These are phyloP conservation scores for Fusarium veterinarium DNA, from an alignment of 2,329 filamentous ascomycete species.

Conservation along the genomic window DNA sequence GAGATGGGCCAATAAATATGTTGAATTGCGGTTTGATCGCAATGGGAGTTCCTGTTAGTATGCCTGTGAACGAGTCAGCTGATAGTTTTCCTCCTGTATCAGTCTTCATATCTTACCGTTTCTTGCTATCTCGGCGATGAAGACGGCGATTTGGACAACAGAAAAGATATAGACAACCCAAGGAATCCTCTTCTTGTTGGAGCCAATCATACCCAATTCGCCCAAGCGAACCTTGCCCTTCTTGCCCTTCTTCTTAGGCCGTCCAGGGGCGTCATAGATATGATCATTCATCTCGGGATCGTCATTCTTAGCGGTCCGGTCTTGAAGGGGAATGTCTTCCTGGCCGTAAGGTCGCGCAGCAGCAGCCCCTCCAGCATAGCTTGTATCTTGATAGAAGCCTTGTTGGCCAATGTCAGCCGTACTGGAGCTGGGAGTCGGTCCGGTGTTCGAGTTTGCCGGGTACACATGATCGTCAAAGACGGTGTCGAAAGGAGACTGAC, in stretches of 20 bases:
- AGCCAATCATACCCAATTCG: slow-evolving; percentile 69
- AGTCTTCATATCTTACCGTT: slow-evolving; percentile 70
- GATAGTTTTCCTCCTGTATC: not conserved
- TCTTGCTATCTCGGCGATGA: slow-evolving; percentile 87
- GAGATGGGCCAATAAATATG: slow-evolving; percentile 95
- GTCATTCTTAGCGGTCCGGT: slow-evolving; percentile 58
- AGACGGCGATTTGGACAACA: slow-evolving; percentile 81
- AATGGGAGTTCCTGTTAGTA: slow-evolving; percentile 82
- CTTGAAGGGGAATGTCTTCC: slow-evolving; percentile 69
- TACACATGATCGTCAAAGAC: slow-evolving; percentile 77
- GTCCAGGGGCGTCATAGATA: slow-evolving; percentile 66
- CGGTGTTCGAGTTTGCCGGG: slow-evolving; percentile 62
- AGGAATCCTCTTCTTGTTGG: slow-evolving; percentile 69
- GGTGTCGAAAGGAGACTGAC: slow-evolving; percentile 69
- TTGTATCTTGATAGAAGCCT: slow-evolving; percentile 63
- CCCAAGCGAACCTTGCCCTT: slow-evolving; percentile 65
- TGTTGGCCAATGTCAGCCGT: slow-evolving; percentile 54
- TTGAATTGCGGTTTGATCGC: slow-evolving; percentile 89
- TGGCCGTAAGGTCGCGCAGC: slow-evolving; percentile 54
- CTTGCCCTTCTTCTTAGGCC: slow-evolving; percentile 48
- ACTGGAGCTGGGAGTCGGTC: slow-evolving; percentile 48
- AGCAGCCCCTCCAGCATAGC: slow-evolving; percentile 64
- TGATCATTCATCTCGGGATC: slow-evolving; percentile 64
- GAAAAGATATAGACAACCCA: slow-evolving; percentile 88
- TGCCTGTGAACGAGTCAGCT: slow-evolving; percentile 59